Base-by-base conservation (phyloP, 257 asterid genomes). In the Solanum chaucha region DNA sequence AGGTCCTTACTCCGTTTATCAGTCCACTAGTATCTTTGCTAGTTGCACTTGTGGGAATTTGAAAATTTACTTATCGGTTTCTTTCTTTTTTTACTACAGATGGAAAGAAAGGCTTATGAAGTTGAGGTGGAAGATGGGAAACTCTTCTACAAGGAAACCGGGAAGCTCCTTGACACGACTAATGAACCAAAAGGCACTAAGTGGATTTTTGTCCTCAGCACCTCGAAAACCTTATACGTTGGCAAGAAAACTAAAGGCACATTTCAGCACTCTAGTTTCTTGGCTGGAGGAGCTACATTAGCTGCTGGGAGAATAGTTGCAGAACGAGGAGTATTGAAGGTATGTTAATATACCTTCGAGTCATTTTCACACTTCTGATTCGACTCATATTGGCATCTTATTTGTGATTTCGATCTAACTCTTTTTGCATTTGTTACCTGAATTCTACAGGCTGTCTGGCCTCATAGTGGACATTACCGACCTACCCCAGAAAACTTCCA, bases 121-220 rank as follows among this genome's bases (percentile, higher is more conserved):
- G 96, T 95, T 87, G 91, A 87, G n/a, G 90, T 92, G 20, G 94
- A 94, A 89, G 94, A 91, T 9, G 98, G 99, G 71, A 93, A 96
- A 87, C 93, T 96, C 65, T 90, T 92, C 41, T 91, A 91, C 89
- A 92, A 88, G 87, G 92, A 92, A 88, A 86, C 93, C 0, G 94
- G 95, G 64, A 95, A 95, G 91, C 86, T 94, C 83, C 84, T 96
- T 38, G 92, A 96, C 90, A 94, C 96, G 58, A 41, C 89, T 6
- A 89, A 88, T 19, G 98, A 91, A 87, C 98, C 95, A 19, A 93
- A 93, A 89, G 96, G 93, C 17, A 83, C 90, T 9, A 97, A 97
- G 92, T 97, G 99, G 99, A 97, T 97, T 36, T 97, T 97, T 82
- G 98, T 97, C 72, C 97, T 97, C 22, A 95, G 99, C 92, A 94